A percentile compares a stretch with the other conserved stretches of the same genome.
Evolutionary conservation across 176 grass and related monocot genomes (phyloP).

Genomic region (Neostapfia colusana): DNA sequence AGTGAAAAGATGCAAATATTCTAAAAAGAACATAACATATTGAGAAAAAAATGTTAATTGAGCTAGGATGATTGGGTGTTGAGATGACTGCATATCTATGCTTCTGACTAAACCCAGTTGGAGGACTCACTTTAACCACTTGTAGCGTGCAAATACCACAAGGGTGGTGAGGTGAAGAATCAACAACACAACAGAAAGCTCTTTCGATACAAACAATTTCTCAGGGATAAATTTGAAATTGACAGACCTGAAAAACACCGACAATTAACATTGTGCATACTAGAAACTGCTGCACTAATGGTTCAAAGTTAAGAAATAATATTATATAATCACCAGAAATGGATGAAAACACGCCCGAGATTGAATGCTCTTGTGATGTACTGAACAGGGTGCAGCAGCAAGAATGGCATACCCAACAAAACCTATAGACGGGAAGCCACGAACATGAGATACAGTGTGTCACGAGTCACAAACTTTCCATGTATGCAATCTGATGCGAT

Average conservation of each 20-base stretch:
- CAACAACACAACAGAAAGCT: slow-evolving; percentile 70
- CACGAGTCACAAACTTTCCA: neutral
- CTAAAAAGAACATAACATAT: too few species aligned
- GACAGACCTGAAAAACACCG: slow-evolving; percentile 69
- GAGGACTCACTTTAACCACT: slow-evolving; percentile 80
- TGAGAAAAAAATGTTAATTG: neutral
- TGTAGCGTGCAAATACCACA: slow-evolving; percentile 81
- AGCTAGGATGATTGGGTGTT: neutral
- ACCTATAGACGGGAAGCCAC: slow-evolving; percentile 51
- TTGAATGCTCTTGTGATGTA: slow-evolving; percentile 95
- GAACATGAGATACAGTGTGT: slow-evolving; percentile 10
- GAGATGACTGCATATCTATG: slow-evolving; percentile 8
- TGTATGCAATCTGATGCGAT: neutral
- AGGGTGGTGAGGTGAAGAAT: slow-evolving; percentile 82
- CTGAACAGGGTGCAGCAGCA: slow-evolving; percentile 69
- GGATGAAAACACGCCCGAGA: slow-evolving; percentile 92
- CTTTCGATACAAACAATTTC: slow-evolving; percentile 86
- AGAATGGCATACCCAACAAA: slow-evolving; percentile 84
- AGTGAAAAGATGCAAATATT: neutral
- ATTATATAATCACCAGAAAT: slow-evolving; percentile 79
- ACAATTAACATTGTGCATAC: slow-evolving; percentile 18
- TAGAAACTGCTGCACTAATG: slow-evolving; percentile 2
- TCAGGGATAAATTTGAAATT: slow-evolving; percentile 97
- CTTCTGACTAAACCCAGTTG: slow-evolving; percentile 19
- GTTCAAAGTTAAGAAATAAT: slow-evolving; percentile 16